Evolutionary conservation across 352 stramenopile species (phyloP), one percentile per base, ranked within the genome.

Genomic region (Phytophthora pini): DNA sequence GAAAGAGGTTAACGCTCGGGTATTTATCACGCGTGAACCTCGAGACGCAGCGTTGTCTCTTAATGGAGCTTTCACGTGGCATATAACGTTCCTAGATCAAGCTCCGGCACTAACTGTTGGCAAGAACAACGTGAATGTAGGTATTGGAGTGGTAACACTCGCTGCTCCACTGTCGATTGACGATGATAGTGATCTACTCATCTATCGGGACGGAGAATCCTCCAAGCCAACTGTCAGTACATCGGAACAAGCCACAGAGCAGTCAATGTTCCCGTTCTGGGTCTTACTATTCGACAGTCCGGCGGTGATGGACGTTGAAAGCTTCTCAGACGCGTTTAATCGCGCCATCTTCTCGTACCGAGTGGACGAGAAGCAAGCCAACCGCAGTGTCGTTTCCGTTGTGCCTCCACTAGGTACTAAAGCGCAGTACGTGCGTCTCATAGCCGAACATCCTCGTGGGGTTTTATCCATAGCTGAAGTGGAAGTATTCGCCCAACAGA

Each of bases 201-300:
- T 71, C 11, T 89, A 89, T 54, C 32, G 52, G 1, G 53, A 72
- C 0, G 56, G 67, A 2, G 65, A 83, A 49, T 27, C 68, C 1
- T 60, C 61, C 0, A 53, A 41, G n/a, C 44, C 68, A 27, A 76
- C 36, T 17, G 56, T 56, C 3, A 54, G 32, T 1, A 69, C 61
- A 10, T 46, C 38, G 27, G 24, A 50, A 5, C 17, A 44, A 64
- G 58, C 46, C 22, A 58, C 62, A 0, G 60, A 81, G 13, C 38
- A 78, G 20, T 74, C 74, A 9, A 90, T 94, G 73, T 88, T 91
- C 26, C 88, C 88, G 10, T 92, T 88, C 47, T 96, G 85, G 79
- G 72, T 94, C 31, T 65, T 94, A 57, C 61, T 96, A 4, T 93
- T 90, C 43, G 82, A 92, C n/a, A 68, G 74, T 26, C 65, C 73